Percentiles rank a stretch among this genome's conserved stretches.
Evolutionary conservation across 495 filamentous ascomycete genomes (phyloP).

Genomic region (Sphaerosporella brunnea): DNA sequence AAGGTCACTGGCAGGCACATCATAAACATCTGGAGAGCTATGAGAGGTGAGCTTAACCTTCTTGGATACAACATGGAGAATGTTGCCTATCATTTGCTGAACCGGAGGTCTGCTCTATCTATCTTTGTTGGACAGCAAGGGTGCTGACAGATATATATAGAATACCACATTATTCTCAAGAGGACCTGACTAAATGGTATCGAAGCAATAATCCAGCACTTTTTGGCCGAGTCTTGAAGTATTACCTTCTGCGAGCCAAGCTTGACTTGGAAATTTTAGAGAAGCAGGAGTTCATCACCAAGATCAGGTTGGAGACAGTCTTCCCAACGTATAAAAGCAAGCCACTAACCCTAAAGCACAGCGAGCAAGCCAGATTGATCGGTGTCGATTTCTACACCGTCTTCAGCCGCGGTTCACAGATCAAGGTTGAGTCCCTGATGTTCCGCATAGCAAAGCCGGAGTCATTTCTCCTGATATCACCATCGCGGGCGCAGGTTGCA

Average conservation of each 20-base stretch:
- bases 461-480: slow-evolving; percentile 78
- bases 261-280: slow-evolving; percentile 83
- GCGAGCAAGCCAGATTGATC: slow-evolving; percentile 82
- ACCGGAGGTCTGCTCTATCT: no score
- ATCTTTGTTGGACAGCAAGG: no score
- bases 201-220: slow-evolving; percentile 45
- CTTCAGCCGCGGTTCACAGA: slow-evolving; percentile 83
- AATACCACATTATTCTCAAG: slow-evolving; percentile 71
- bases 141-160: no score
- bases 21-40: slow-evolving; percentile 95
- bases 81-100: slow-evolving; percentile 79
- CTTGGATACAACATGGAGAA: slow-evolving; percentile 95
- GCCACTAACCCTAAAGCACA: no score
- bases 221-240: slow-evolving; percentile 55
- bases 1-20: slow-evolving; percentile 79
- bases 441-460: slow-evolving; percentile 96
- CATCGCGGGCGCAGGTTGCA: slow-evolving; percentile 78
- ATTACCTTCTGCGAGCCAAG: slow-evolving; percentile 59
- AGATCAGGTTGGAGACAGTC: slow-evolving; percentile 45
- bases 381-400: slow-evolving; percentile 95
- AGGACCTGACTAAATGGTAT: slow-evolving; percentile 68
- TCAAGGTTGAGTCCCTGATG: slow-evolving; percentile 97
- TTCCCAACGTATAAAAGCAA: neutral
- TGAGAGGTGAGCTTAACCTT: slow-evolving; percentile 76
- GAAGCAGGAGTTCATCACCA: slow-evolving; percentile 66